Evolutionary conservation across 2,329 filamentous ascomycete species (phyloP), one percentile per base, ranked within the genome.

Genomic region (Talaromyces sp.): DNA sequence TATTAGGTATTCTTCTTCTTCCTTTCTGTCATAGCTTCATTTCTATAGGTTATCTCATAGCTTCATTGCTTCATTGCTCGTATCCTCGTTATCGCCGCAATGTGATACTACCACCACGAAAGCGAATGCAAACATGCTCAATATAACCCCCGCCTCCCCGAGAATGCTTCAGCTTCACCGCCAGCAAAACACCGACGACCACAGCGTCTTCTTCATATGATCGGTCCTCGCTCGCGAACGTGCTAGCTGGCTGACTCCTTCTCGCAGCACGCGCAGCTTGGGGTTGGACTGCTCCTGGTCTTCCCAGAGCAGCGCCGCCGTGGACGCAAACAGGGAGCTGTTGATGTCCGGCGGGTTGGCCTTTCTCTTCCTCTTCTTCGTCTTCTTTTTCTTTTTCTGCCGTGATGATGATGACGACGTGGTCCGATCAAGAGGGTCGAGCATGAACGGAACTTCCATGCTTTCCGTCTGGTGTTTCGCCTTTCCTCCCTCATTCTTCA

Each of bases 401-500:
- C 3, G 46, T 56, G 55, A 35, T 60, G 4, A 73, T 60, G 59
- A 69, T 64, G 29, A 57, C 64, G 59, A 17, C 58, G 62, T 53
- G 57, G 32, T 63, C 58, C 65, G 59, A 13, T 65, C 70, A 3
- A 65, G 62, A 21, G 73, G 67, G 60, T 70, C 75, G 8, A 77
- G 61, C 50, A 77, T 69, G 53, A 76, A 67, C 0, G 73, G 74
- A 19, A 77, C 73, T 49, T 76, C 70, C 67, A 75, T 73, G 54
- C 71, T 76, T 31, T 73, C 66, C 49, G 27, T 52, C 26, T 17
- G 27, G 14, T 19, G 75, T 69, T 49, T 75, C 24, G 74, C 27
- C 74, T 73, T 55, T 73, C 67, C 52, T 73, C 74, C 62, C 71
- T 75, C 60, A 75, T 74, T 4, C 78, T 74, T 56, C 64, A 68